These are phyloP conservation scores for Porpolomopsis calyptriformis DNA, from an alignment of 768 basidiomycete genomes.

Conservation along the genomic window DNA sequence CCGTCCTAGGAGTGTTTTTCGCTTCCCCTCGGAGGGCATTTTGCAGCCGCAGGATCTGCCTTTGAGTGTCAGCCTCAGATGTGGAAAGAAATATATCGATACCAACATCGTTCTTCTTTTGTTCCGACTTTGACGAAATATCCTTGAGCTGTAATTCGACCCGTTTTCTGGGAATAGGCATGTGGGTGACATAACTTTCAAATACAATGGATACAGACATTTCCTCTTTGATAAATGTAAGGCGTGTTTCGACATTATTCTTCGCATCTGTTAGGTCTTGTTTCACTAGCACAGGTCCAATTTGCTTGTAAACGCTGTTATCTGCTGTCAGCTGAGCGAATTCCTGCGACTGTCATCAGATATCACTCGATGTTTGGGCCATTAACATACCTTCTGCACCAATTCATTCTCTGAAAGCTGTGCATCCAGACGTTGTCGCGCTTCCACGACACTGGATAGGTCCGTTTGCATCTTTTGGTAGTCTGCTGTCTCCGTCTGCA, in stretches of 20 bases:
- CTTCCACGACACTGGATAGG: slow-evolving; percentile 62
- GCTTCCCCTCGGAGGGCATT: too few species aligned
- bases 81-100: neutral
- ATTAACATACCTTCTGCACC: slow-evolving; percentile 67
- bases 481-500: slow-evolving; percentile 62
- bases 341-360: slow-evolving; percentile 43
- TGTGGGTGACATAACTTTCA: neutral
- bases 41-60: neutral
- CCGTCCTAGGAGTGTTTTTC: too few species aligned
- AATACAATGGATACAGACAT: slow-evolving; percentile 45
- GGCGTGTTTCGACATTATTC: slow-evolving; percentile 75
- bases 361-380: neutral
- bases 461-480: slow-evolving; percentile 78
- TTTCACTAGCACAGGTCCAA: slow-evolving; percentile 83
- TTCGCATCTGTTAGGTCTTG: slow-evolving; percentile 86
- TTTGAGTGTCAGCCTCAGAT: neutral
- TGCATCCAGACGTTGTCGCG: slow-evolving; percentile 77
- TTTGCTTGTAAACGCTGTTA: slow-evolving; percentile 81
- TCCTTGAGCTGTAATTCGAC: slow-evolving; percentile 79
- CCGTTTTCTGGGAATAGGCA: slow-evolving; percentile 39
- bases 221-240: slow-evolving; percentile 81
- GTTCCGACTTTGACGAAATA: slow-evolving; percentile 61
- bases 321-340: slow-evolving; percentile 61
- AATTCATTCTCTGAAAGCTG: slow-evolving; percentile 86
- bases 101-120: slow-evolving; percentile 72